Evolutionary conservation across 1,139 yeast species (phyloP).

Genomic region (Magnusiomyces tetraspermus): DNA sequence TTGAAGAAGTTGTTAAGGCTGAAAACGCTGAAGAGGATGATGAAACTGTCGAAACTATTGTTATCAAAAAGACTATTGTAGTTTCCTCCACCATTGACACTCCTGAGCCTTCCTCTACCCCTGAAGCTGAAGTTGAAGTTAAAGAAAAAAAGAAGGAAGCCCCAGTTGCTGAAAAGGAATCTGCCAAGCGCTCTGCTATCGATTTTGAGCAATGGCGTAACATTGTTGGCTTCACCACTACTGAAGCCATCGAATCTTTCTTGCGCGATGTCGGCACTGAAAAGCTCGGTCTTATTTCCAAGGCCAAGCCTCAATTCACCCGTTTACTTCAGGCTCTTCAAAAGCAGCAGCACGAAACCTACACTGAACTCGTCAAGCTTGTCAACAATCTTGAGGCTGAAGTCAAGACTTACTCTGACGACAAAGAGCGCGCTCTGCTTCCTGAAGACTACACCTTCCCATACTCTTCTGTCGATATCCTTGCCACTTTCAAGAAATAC

Average conservation of each 20-base stretch:
- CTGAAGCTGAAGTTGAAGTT: constrained; percentile 6
- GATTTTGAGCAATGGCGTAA: constrained; percentile 21
- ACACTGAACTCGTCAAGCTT: constrained; percentile 8
- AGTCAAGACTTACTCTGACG: constrained; percentile 10
- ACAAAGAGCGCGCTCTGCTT: constrained; percentile 3
- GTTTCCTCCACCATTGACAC: constrained; percentile 8
- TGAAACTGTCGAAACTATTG: not conserved
- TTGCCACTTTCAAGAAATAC: constrained; percentile 23
- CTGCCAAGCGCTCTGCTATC: not conserved
- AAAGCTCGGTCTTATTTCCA: constrained; percentile 21
- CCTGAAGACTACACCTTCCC: constrained; percentile 5
- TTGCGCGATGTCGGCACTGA: constrained; percentile 28
- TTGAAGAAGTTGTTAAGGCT: not conserved
- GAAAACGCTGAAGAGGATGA: not conserved
- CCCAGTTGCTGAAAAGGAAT: not conserved
- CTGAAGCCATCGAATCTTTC: constrained; percentile 27
- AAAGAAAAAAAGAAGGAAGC: not conserved
- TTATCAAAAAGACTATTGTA: not conserved
- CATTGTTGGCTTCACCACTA: constrained; percentile 26
- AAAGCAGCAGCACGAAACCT: constrained; percentile 16
- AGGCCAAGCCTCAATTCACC: constrained; percentile 24
- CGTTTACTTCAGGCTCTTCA: constrained; percentile 21
- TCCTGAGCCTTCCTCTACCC: constrained; percentile 6
- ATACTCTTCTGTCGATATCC: constrained; percentile 21
- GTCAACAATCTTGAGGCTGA: constrained; percentile 18